A percentile compares a stretch with the other conserved stretches of the same genome.
Conservation (phyloP, 768 basidiomycete species). For the Russula abietina region DNA sequence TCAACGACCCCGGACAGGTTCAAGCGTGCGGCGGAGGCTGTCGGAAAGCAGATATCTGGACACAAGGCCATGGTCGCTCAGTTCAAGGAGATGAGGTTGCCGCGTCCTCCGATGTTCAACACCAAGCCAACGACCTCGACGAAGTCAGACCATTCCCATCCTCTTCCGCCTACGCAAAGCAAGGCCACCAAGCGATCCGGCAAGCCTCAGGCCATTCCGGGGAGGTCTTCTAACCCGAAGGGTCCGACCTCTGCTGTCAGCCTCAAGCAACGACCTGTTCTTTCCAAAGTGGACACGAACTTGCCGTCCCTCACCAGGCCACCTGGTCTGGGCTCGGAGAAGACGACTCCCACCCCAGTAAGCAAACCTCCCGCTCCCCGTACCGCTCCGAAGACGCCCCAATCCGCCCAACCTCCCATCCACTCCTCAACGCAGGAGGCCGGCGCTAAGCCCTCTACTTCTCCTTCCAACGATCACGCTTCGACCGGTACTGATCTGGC, state of each 20-base stretch:
- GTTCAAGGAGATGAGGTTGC: constrained; percentile 10
- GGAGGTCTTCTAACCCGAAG: neutral
- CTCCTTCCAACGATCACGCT: neutral
- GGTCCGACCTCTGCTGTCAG: neutral
- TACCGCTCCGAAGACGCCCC: neutral
- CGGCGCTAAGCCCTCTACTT: neutral
- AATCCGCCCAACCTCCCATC: neutral
- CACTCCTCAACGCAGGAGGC: neutral
- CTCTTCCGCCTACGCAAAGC: neutral
- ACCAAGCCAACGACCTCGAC: neutral
- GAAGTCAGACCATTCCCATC: neutral
- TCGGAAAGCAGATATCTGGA: constrained; percentile 11
- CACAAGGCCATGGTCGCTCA: constrained; percentile 19
- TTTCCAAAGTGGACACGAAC: neutral
- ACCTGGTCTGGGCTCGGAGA: constrained; percentile 1
- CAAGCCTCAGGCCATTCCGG: neutral
- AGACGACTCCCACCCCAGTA: neutral
- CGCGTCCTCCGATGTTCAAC: constrained; percentile 10
- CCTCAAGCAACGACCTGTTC: neutral
- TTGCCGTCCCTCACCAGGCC: constrained; percentile 1
- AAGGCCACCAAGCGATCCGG: constrained; percentile 1
- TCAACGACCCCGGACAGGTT: neutral
- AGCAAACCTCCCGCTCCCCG: neutral
- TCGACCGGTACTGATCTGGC: neutral
- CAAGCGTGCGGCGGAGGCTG: constrained; percentile 14